Evolutionary conservation across 2,329 filamentous ascomycete genomes (phyloP).

Genomic region (Alternaria angustiovoidea): DNA sequence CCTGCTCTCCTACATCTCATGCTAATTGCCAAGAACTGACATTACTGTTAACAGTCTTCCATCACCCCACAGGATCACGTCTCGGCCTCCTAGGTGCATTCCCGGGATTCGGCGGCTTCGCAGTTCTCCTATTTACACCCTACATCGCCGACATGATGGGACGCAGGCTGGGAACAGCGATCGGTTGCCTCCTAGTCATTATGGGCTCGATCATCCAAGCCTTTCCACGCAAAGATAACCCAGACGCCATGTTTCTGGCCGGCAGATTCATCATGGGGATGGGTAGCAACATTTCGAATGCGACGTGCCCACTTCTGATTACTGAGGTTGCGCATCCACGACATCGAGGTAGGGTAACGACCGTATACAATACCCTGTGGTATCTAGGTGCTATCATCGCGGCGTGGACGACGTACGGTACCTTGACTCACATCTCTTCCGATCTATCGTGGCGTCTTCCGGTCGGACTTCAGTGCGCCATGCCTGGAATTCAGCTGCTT

Average conservation of each 20-base stretch:
- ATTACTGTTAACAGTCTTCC: constrained; percentile 6
- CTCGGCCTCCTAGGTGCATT: constrained; percentile 24
- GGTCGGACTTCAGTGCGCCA: constrained; percentile 60
- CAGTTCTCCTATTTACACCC: not conserved
- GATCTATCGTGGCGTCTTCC: constrained; percentile 3
- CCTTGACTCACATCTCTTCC: not conserved
- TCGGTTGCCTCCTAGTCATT: constrained; percentile 53
- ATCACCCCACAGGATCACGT: constrained; percentile 19
- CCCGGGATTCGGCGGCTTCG: not conserved
- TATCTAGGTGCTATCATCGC: constrained; percentile 35
- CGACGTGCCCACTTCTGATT: constrained; percentile 60
- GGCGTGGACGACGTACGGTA: constrained; percentile 31
- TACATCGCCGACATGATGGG: not conserved
- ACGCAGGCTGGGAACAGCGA: constrained; percentile 12
- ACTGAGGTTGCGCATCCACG: constrained; percentile 67
- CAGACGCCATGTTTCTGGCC: not conserved
- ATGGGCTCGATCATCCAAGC: constrained; percentile 59
- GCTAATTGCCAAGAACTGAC: not conserved
- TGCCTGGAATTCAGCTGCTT: not conserved
- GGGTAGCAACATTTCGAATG: constrained; percentile 53
- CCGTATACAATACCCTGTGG: constrained; percentile 58
- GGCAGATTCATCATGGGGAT: not conserved
- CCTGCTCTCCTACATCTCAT: not conserved
- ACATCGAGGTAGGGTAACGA: constrained; percentile 65
- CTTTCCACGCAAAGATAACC: constrained; percentile 33